Base-by-base conservation (phyloP, 306 rosid genomes). In the Canavalia ensiformis region DNA sequence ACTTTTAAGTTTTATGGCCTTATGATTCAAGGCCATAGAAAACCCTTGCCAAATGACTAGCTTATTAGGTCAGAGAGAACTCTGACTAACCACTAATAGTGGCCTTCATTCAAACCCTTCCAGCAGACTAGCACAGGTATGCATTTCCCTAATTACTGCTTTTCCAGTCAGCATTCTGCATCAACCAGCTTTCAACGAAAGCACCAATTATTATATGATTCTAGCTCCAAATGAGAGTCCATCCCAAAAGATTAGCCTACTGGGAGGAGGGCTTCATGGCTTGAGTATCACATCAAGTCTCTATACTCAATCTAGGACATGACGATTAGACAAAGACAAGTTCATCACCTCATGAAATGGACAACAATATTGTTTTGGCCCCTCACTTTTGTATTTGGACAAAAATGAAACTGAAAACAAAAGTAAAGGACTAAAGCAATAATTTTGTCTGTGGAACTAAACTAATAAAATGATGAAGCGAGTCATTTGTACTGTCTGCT, bases 401-500 rank as follows among this genome's bases (percentile, higher is more conserved):
- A 18, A 18, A 18, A 18, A 18, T 18, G 25, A 18, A 18, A 18
- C 25, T 18, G 25, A 18, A 18, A 18, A 18, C 25, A 18, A 18
- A 18, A 18, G 25, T 18, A 18, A 18, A 18, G 25, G 25, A 18
- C 25, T 18, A 18, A 18, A 18, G 25, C 25, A 18, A 18, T 18
- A 18, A 18, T 18, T 18, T 18, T 18, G 25, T 18, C 25, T 1
- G 35, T 56, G 30, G 6, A 57, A 74, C 79, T 45, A 42, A 66
- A 41, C 73, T 8, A 44, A 44, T 49, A 18, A n/a, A 50, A 30
- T 50, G 45, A 71, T 7, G 76, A 7, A 51, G 34, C 33, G 51
- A 71, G 33, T 51, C 76, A 71, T 51, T 33, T 44, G 5, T 49
- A 70, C 59, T 2, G 39, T 69, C 10, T 31, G 9, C 75, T 31